Base-by-base conservation (phyloP, 2,329 filamentous ascomycete genomes). In the Venturia carpophila region DNA sequence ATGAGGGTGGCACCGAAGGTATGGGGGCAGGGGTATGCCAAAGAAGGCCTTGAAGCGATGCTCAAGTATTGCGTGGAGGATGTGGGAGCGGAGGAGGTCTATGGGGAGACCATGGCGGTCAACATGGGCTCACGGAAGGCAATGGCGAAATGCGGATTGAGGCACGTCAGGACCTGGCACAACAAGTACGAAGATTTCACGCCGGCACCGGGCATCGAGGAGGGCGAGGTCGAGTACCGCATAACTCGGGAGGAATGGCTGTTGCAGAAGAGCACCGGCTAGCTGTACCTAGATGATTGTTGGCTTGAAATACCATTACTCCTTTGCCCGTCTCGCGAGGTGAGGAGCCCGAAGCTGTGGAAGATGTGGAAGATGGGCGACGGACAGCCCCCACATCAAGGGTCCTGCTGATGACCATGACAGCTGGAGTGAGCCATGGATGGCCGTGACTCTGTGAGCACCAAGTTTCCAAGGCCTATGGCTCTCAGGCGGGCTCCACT, bases 141-240 rank as follows among this genome's bases (percentile, higher is more conserved):
- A 42, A 62, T 62, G 60, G 37, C 37, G 15, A 62, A 62, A n/a
- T 62, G 60, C 17, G 60, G 60, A 41, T 45, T 62, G 60, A 62
- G 30, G 41, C 60, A 62, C 39, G 60, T 62, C 9, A 41, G 60
- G 5, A 62, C 60, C 27, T 62, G 60, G 60, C 42, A 62, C 60
- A 62, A 62, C 60, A 62, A 42, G 39, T 62, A 62, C 24, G 60
- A 62, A 47, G 60, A 62, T 13, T 62, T 62, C 42, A 62, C 60
- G 37, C 60, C 60, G 7, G 39, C 60, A n/a, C 37, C 60, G 17
- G 60, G 60, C 13, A 62, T 62, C 41, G 60, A 62, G 60, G 60
- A 62, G 27, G 60, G 60, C 2, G 60, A 62, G 60, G 60, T 62
- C 11, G 60, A 62, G 19, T 62, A 62, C 34, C 60, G 60, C 17